A percentile compares a stretch with the other conserved stretches of the same genome.
These are phyloP conservation scores for Apocynum venetum DNA, from an alignment of 257 asterid genomes.

Conservation along the genomic window DNA sequence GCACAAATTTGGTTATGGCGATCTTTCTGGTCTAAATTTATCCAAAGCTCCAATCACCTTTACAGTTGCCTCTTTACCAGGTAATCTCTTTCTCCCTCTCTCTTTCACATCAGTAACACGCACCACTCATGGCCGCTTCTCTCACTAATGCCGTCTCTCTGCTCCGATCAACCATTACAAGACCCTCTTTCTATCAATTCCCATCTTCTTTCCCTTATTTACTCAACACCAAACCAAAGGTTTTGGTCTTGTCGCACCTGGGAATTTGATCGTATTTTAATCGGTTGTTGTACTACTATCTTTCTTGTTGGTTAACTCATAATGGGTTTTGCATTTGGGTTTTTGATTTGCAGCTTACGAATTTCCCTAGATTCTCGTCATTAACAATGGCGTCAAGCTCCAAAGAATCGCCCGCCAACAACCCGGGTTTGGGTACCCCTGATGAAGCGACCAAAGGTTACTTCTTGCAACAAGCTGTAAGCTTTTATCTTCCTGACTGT, in stretches of 20 bases:
- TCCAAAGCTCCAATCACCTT: background rate
- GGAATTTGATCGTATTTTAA: background rate
- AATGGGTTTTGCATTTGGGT: background rate
- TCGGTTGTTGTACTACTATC: background rate
- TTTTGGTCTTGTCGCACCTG: slow-evolving; percentile 10
- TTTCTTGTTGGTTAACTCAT: background rate
- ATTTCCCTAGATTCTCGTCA: slow-evolving; percentile 35
- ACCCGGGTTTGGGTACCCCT: slow-evolving; percentile 67
- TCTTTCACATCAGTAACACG: background rate
- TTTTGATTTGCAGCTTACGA: slow-evolving; percentile 35
- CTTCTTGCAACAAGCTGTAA: slow-evolving; percentile 85
- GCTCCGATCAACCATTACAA: slow-evolving; percentile 27
- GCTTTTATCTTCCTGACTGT: slow-evolving; percentile 14
- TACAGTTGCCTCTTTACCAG: slow-evolving; percentile 4
- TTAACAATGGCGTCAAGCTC: slow-evolving; percentile 47
- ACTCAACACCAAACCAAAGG: slow-evolving; percentile 41
- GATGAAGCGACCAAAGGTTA: slow-evolving; percentile 85
- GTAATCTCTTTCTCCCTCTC: background rate
- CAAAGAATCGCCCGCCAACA: slow-evolving; percentile 69
- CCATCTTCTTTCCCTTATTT: slow-evolving; percentile 25
- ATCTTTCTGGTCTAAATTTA: too few relatives aligned
- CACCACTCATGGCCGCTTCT: slow-evolving; percentile 31
- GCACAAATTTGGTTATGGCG: too few relatives aligned
- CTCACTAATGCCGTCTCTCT: slow-evolving; percentile 28
- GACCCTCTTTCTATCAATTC: slow-evolving; percentile 21